These are phyloP conservation scores for Penicillium coprophilum DNA, from an alignment of 495 filamentous ascomycete species.

Conservation along the genomic window DNA sequence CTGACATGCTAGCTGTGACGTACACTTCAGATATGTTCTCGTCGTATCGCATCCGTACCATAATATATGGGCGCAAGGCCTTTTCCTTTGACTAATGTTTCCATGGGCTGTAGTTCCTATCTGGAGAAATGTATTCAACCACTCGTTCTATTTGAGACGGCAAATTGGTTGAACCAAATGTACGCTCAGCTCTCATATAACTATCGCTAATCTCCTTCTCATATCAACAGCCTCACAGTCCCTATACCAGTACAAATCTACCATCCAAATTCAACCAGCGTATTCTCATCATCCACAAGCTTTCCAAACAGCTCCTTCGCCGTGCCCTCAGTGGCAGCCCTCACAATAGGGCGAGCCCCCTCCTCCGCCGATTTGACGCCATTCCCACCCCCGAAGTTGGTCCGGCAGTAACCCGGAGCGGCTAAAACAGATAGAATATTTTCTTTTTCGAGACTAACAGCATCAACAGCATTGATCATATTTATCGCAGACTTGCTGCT, in stretches of 20 bases:
- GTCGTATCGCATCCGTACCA: too few relatives aligned
- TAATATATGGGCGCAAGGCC: too few relatives aligned
- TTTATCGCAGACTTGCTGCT: not conserved
- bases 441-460: not conserved
- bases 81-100: too few relatives aligned
- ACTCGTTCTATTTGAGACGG: too few relatives aligned
- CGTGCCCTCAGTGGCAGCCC: not conserved
- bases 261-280: not conserved
- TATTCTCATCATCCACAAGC: not conserved
- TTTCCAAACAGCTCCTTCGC: not conserved
- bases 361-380: not conserved
- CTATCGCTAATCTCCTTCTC: not conserved
- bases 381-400: not conserved
- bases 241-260: not conserved
- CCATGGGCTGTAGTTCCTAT: too few relatives aligned
- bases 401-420: not conserved
- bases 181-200: not conserved
- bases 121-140: too few relatives aligned
- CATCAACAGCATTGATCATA: not conserved
- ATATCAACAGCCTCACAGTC: not conserved
- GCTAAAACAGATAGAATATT: not conserved
- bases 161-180: not conserved
- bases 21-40: too few relatives aligned
- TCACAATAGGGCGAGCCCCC: not conserved
- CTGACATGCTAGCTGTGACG: too few relatives aligned